A percentile compares a stretch with the other conserved stretches of the same genome.
phyloP scores from a whole-genome alignment of 805 yeast species.

The Kodamaea kaohsiungensis region DNA sequence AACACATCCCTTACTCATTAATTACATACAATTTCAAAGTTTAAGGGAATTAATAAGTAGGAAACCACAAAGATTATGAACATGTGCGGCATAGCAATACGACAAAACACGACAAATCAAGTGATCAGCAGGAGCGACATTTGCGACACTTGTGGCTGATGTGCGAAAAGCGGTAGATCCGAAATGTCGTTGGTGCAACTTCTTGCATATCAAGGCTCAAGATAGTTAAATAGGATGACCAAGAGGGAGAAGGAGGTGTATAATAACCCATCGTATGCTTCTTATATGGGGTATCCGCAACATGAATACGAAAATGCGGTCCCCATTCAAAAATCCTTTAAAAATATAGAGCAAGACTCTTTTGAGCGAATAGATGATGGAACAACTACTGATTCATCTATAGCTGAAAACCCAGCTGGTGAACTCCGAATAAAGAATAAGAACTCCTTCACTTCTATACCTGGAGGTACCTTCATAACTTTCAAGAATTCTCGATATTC shows the following conservation, averaged over 20 bases:
- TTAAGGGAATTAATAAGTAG: neutral
- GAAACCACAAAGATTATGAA: neutral
- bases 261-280: neutral
- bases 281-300: constrained; percentile 6
- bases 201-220: neutral
- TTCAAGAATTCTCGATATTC: constrained; percentile 5
- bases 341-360: neutral
- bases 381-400: neutral
- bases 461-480: constrained; percentile 8
- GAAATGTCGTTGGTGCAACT: neutral
- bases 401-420: neutral
- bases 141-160: too few relatives aligned
- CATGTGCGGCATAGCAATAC: neutral
- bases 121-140: too few relatives aligned
- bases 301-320: constrained; percentile 3
- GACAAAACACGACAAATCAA: neutral
- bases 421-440: neutral
- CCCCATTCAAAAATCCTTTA: neutral
- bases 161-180: neutral
- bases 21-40: neutral
- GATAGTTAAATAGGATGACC: neutral
- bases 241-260: constrained; percentile 8
- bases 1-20: neutral
- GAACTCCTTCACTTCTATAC: neutral
- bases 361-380: neutral